These are phyloP conservation scores for Podospora conica DNA, from an alignment of 495 filamentous ascomycete species.

Conservation along the genomic window DNA sequence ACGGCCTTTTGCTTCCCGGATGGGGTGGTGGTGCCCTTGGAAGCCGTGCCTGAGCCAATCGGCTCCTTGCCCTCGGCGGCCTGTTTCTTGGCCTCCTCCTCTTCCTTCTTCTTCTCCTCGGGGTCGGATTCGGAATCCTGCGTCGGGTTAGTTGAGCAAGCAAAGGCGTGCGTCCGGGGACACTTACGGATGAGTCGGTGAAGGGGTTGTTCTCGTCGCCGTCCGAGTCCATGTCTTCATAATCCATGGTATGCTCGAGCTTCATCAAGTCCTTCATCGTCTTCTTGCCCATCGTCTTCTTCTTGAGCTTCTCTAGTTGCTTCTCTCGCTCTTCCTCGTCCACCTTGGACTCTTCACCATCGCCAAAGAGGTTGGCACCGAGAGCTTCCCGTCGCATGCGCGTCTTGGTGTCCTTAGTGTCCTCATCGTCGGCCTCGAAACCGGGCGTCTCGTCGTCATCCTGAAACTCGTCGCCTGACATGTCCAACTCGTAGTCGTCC, in stretches of 20 bases:
- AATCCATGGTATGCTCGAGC: constrained; percentile 77
- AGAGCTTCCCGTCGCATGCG: constrained; percentile 83
- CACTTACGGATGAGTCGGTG: constrained; percentile 38
- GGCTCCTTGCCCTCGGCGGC: constrained; percentile 56
- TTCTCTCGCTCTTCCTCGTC: constrained; percentile 70
- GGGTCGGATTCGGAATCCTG: constrained; percentile 33
- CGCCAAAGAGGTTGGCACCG: constrained; percentile 77
- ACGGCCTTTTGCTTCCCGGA: constrained; percentile 52
- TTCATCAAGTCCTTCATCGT: constrained; percentile 73
- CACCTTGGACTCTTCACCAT: constrained; percentile 79
- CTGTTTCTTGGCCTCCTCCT: constrained; percentile 45
- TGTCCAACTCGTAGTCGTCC: constrained; percentile 55
- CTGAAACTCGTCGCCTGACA: constrained; percentile 44
- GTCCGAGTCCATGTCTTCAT: constrained; percentile 69
- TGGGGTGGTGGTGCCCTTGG: constrained; percentile 71
- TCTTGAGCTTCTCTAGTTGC: constrained; percentile 59
- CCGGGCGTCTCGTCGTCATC: constrained; percentile 82
- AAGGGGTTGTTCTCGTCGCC: constrained; percentile 56
- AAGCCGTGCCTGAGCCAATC: constrained; percentile 54
- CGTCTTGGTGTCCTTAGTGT: constrained; percentile 77
- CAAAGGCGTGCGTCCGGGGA: neutral
- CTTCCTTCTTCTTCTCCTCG: constrained; percentile 64
- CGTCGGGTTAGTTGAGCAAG: constrained; percentile 10
- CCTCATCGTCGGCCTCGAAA: constrained; percentile 79
- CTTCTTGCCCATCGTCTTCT: constrained; percentile 63